Evolutionary conservation across 2,329 filamentous ascomycete species (phyloP).

Genomic region (Sclerotinia spermophila): DNA sequence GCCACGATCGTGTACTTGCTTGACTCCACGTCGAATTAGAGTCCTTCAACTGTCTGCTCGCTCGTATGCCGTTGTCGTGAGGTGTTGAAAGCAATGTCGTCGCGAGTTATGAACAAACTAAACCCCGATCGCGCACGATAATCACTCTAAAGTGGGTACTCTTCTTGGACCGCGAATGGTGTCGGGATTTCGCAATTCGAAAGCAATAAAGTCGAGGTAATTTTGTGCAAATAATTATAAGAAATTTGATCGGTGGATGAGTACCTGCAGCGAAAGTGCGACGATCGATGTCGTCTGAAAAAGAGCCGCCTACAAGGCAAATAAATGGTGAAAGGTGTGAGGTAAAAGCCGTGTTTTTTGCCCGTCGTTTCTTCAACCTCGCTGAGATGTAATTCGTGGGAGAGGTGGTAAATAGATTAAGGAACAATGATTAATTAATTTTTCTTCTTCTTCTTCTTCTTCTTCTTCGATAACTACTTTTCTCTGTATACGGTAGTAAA

Average conservation of each 20-base stretch:
- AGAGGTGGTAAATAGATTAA: slow-evolving; percentile 14
- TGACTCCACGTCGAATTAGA: background rate
- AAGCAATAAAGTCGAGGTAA: slow-evolving; percentile 8
- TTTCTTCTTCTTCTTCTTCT: background rate
- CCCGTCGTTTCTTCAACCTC: slow-evolving; percentile 22
- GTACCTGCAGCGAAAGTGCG: slow-evolving; percentile 25
- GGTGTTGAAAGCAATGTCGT: slow-evolving; percentile 20
- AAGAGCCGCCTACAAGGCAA: slow-evolving; percentile 20
- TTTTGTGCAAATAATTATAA: background rate
- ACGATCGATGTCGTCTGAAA: slow-evolving; percentile 25
- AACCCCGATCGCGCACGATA: slow-evolving; percentile 25
- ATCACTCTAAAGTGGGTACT: slow-evolving; percentile 19
- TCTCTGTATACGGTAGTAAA: background rate
- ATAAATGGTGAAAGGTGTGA: slow-evolving; percentile 11
- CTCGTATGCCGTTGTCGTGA: slow-evolving; percentile 11
- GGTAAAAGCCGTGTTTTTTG: slow-evolving; percentile 4
- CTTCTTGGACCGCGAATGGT: slow-evolving; percentile 13
- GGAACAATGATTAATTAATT: background rate
- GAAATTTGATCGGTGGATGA: slow-evolving; percentile 4
- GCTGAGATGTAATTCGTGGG: slow-evolving; percentile 22
- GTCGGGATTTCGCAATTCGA: slow-evolving; percentile 20
- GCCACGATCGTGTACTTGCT: slow-evolving; percentile 26
- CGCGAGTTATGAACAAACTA: slow-evolving; percentile 29
- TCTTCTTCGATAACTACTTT: background rate
- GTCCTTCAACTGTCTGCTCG: slow-evolving; percentile 20